These are phyloP conservation scores for Krasilnikovozyma curviuscula DNA, from an alignment of 768 basidiomycete genomes.

Conservation along the genomic window DNA sequence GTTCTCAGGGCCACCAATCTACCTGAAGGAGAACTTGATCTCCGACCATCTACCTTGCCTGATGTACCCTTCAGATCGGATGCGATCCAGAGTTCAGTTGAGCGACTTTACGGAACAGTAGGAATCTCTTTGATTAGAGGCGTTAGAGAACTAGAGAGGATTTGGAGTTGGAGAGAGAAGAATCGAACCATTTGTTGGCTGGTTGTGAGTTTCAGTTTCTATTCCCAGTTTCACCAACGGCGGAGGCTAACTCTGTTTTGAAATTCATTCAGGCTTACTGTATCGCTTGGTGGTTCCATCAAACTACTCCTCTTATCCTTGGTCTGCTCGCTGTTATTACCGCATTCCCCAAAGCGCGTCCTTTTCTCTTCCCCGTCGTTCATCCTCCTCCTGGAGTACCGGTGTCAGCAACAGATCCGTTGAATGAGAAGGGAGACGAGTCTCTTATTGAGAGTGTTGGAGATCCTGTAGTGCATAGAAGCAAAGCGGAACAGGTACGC, in stretches of 20 bases:
- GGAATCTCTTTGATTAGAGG: conserved; percentile 24
- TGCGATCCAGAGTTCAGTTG: conserved; percentile 26
- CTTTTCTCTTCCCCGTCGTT: conserved; percentile 26
- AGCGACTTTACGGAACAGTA: conserved; percentile 25
- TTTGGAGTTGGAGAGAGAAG: conserved; percentile 27
- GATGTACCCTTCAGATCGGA: conserved; percentile 28
- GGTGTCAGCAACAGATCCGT: conserved; percentile 28
- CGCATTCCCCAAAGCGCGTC: conserved; percentile 23
- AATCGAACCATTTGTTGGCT: conserved; percentile 23
- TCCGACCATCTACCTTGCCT: conserved; percentile 27
- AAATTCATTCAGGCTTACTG: conserved; percentile 21
- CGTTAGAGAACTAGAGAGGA: conserved; percentile 21
- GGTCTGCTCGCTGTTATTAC: conserved; percentile 23
- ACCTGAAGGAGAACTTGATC: conserved; percentile 27
- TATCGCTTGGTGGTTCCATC: conserved; percentile 24
- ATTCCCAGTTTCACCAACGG: background rate
- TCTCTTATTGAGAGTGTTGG: conserved; percentile 24
- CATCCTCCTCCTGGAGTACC: conserved; percentile 24
- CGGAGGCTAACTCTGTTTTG: background rate
- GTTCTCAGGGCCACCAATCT: conserved; percentile 26
- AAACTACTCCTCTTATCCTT: conserved; percentile 23
- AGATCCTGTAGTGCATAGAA: conserved; percentile 24
- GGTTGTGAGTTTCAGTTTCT: background rate
- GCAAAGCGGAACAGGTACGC: conserved; percentile 27
- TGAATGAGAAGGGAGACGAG: conserved; percentile 27